These are phyloP conservation scores for Blattamonas nauphoetae DNA, from an alignment of 78 protist species.

Conservation along the genomic window DNA sequence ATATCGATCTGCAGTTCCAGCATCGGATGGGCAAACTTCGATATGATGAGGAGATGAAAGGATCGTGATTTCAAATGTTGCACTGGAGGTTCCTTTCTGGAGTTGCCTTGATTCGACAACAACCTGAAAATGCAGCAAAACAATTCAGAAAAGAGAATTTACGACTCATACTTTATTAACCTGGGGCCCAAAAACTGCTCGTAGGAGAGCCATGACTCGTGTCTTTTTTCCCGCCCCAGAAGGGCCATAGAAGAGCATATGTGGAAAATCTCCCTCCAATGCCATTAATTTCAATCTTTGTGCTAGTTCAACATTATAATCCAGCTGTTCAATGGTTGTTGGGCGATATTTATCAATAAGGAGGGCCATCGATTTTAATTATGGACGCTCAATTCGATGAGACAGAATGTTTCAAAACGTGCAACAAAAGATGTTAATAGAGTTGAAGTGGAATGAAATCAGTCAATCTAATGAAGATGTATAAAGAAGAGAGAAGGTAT, in stretches of 20 bases:
- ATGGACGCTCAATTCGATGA: too few relatives aligned
- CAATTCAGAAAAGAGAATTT: not conserved
- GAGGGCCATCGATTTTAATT: slow-evolving; percentile 60
- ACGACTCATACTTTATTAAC: slow-evolving; percentile 45
- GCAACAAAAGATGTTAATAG: too few relatives aligned
- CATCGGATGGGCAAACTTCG: slow-evolving; percentile 89
- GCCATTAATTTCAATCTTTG: slow-evolving; percentile 51
- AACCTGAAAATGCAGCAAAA: not conserved
- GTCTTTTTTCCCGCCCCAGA: slow-evolving; percentile 95
- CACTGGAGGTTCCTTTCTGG: not conserved
- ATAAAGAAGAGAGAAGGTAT: too few relatives aligned
- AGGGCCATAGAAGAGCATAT: slow-evolving; percentile 90
- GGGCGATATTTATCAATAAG: slow-evolving; percentile 94
- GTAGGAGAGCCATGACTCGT: slow-evolving; percentile 66
- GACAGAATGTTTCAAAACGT: too few relatives aligned
- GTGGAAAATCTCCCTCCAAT: slow-evolving; percentile 77
- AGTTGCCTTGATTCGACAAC: not conserved
- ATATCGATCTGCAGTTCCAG: slow-evolving; percentile 69
- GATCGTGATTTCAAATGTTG: slow-evolving; percentile 54
- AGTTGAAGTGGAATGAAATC: too few relatives aligned
- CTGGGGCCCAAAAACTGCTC: slow-evolving; percentile 73
- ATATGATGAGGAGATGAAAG: slow-evolving; percentile 67
- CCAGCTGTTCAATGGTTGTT: slow-evolving; percentile 48
- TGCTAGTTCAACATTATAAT: slow-evolving; percentile 48
- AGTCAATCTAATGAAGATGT: too few relatives aligned